These are phyloP conservation scores for Schrenkiella parvula DNA, from an alignment of 345 rosid species.

Conservation along the genomic window DNA sequence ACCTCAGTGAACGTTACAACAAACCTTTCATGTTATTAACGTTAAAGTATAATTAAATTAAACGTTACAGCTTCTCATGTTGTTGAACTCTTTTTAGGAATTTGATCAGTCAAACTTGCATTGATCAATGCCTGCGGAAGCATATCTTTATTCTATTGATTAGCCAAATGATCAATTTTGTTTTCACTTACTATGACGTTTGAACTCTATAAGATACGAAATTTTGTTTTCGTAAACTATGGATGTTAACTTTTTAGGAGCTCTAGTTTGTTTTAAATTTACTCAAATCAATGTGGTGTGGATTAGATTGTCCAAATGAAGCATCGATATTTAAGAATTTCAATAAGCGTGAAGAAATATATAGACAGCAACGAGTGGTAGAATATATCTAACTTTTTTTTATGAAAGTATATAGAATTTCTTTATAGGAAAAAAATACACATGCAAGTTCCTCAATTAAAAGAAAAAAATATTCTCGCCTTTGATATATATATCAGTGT, in stretches of 20 bases:
- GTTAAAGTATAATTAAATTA: neutral
- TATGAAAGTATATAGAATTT: neutral
- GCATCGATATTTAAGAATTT: neutral
- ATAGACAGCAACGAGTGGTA: neutral
- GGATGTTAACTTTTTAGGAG: neutral
- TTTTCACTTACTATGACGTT: neutral
- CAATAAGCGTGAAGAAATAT: neutral
- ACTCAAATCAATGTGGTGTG: neutral
- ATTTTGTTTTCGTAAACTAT: neutral
- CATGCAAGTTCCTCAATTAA: neutral
- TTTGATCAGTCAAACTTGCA: neutral
- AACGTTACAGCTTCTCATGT: slow-evolving; percentile 21
- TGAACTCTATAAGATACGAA: neutral
- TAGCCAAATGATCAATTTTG: neutral
- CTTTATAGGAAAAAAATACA: neutral
- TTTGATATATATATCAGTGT: neutral
- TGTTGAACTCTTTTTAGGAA: neutral
- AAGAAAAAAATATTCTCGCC: too few relatives aligned
- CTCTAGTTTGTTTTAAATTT: neutral
- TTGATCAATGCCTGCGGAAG: neutral
- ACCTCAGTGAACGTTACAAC: slow-evolving; percentile 25
- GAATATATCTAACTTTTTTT: neutral
- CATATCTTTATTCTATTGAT: neutral
- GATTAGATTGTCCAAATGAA: neutral
- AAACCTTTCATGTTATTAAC: slow-evolving; percentile 11